Conservation (phyloP, 305 asterid species). For the Fraxinus greggii region DNA sequence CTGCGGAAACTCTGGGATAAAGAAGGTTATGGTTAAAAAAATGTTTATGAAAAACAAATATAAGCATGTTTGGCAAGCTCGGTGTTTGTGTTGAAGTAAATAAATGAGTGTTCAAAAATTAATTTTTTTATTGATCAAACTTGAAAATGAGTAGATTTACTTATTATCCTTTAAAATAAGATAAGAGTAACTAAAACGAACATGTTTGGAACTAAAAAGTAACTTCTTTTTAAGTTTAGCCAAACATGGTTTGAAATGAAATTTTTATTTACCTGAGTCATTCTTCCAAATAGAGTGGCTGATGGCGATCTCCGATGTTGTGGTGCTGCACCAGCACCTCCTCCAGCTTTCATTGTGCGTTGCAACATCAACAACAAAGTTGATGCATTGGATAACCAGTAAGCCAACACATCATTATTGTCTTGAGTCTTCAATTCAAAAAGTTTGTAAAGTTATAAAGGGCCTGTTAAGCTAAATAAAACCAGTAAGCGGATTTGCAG, state of each 20-base stretch:
- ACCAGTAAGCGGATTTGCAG: constrained; percentile 4
- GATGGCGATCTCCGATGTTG: constrained; percentile 77
- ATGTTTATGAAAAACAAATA: constrained; percentile 8
- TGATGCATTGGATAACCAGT: constrained; percentile 97
- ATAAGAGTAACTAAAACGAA: not conserved
- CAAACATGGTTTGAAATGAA: constrained; percentile 2
- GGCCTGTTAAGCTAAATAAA: not conserved
- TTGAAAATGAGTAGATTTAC: not conserved
- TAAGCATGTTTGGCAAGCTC: not conserved
- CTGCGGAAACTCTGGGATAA: constrained; percentile 82
- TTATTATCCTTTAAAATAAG: not conserved
- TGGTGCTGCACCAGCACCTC: constrained; percentile 70
- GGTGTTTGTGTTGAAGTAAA: constrained; percentile 7
- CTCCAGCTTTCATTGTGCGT: constrained; percentile 92
- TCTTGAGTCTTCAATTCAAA: constrained; percentile 68
- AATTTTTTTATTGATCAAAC: not conserved
- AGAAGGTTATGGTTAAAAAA: constrained; percentile 5
- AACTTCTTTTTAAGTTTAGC: not conserved
- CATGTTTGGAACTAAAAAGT: not conserved
- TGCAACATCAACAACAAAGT: constrained; percentile 86
- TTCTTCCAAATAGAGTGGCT: constrained; percentile 89
- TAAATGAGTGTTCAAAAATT: not conserved
- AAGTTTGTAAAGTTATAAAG: constrained; percentile 17
- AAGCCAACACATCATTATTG: constrained; percentile 78
- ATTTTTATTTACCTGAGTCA: constrained; percentile 69